Percentiles rank a stretch among this genome's conserved stretches.
Conservation (phyloP, 2,329 filamentous ascomycete genomes). For the Tolypocladium guangdongense region DNA sequence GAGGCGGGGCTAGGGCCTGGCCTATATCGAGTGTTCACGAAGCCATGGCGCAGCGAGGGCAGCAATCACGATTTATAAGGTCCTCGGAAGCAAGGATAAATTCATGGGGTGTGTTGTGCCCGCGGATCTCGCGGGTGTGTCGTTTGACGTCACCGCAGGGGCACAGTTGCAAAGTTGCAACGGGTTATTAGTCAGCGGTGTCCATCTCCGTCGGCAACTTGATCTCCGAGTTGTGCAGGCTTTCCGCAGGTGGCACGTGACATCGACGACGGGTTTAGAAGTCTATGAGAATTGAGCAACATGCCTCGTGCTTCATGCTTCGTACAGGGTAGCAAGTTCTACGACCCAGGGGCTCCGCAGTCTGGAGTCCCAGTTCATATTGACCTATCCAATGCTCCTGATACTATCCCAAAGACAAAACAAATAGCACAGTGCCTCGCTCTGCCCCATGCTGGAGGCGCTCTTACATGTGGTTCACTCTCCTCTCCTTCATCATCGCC, state of each 20-base stretch:
- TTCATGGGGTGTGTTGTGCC: background rate
- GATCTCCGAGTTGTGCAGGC: too few relatives aligned
- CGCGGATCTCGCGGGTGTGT: background rate
- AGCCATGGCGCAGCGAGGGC: background rate
- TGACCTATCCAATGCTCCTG: background rate
- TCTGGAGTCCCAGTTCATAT: background rate
- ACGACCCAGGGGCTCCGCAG: background rate
- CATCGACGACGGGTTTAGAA: too few relatives aligned
- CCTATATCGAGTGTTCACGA: background rate
- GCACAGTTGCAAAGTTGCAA: too few relatives aligned
- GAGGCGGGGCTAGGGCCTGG: background rate
- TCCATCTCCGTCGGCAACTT: too few relatives aligned
- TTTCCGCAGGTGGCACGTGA: too few relatives aligned
- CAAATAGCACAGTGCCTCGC: background rate
- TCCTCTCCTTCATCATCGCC: constrained; percentile 19
- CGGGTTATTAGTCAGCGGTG: background rate
- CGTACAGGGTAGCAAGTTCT: background rate
- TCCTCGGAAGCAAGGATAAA: background rate
- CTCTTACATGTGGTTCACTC: constrained; percentile 11
- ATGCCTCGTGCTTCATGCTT: too few relatives aligned
- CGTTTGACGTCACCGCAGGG: background rate
- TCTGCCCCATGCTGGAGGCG: background rate
- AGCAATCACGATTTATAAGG: background rate
- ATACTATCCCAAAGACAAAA: background rate
- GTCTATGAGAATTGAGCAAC: too few relatives aligned